These are phyloP conservation scores for Monosporascus sp. DNA, from an alignment of 2,329 filamentous ascomycete species.

Conservation along the genomic window DNA sequence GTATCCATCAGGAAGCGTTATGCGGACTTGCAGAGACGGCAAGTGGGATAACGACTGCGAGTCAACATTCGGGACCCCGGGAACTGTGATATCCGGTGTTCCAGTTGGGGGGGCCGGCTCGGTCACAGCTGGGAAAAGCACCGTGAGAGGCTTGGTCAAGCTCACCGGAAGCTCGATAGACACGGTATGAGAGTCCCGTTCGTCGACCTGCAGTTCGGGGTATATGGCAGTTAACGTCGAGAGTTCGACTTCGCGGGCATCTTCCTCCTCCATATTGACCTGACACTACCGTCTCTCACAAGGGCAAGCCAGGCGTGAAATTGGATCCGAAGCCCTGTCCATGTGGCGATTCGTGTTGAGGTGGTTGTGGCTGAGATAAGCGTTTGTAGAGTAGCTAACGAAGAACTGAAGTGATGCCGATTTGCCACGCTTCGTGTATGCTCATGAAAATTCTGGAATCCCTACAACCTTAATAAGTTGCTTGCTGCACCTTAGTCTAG, in stretches of 20 bases:
- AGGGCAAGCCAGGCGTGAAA: background rate
- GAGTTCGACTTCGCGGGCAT: conserved; percentile 54
- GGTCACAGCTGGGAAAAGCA: conserved; percentile 49
- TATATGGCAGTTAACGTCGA: conserved; percentile 59
- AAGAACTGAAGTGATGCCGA: too few species aligned
- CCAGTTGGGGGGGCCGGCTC: conserved; percentile 25
- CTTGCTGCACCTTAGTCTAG: too few species aligned
- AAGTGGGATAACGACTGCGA: conserved; percentile 51
- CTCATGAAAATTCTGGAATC: too few species aligned
- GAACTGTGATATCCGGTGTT: conserved; percentile 5
- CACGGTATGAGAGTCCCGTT: conserved; percentile 42
- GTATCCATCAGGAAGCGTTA: conserved; percentile 54
- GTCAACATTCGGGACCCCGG: conserved; percentile 22
- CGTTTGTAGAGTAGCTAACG: too few species aligned
- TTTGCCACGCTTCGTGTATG: too few species aligned
- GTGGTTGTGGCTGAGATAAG: too few species aligned
- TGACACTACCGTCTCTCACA: background rate
- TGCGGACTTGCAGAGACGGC: conserved; percentile 49
- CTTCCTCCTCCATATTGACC: conserved; percentile 24
- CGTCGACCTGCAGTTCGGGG: conserved; percentile 52
- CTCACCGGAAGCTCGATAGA: conserved; percentile 54
- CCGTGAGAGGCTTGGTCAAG: conserved; percentile 48
- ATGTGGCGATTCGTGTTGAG: background rate
- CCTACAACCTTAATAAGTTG: too few species aligned
- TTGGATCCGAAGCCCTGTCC: background rate